Base-by-base conservation (phyloP, 2,329 filamentous ascomycete species). In the Colletotrichum sp. region DNA sequence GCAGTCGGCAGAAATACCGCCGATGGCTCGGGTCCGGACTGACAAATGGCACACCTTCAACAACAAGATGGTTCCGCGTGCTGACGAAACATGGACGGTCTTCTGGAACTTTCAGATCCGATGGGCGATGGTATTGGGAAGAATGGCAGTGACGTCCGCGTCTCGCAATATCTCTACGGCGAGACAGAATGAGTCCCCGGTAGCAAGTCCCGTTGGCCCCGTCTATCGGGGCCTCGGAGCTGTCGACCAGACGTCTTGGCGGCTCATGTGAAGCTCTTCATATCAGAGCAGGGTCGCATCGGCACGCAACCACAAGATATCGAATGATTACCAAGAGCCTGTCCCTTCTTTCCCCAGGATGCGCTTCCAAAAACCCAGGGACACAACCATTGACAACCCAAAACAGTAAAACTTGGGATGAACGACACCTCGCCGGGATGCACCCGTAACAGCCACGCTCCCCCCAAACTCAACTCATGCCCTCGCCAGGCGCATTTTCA, bases 111-210 rank as follows among this genome's bases (percentile, higher is more conserved):
- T 57, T 15, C 52, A 57, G 24, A 26, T 1, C 24, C 15, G 52
- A 16, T 57, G n/a, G 4, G 24, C 21, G 12, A 26, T n/a, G 1
- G 21, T 4, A 12, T 21, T 3, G 30, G 30, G 30, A 28, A 5
- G 30, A 28, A 24, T 8, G 9, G 2, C 0, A 5, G 3, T 39
- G 49, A 59, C 30, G 21, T 30, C 21, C 21, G 52, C 1, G 21
- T 57, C n/a, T 57, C 3, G 10, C n/a, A 57, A 15, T 21, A 0
- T 1, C 18, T 3, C 15, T 57, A 0, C 0, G 3, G 28, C 57
- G 15, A 5, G 18, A 62, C 57, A 32, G 1, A 57, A 26, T 5
- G 52, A 57, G 12, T 57, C 0, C 12, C 52, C 52, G 39, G 18
- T 44, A 44, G 18, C 1, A 44, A n/a, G 39, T 3, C 39, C 26